Base-by-base conservation (phyloP, 2,329 filamentous ascomycete genomes). In the Aspergillus eucalypticola region DNA sequence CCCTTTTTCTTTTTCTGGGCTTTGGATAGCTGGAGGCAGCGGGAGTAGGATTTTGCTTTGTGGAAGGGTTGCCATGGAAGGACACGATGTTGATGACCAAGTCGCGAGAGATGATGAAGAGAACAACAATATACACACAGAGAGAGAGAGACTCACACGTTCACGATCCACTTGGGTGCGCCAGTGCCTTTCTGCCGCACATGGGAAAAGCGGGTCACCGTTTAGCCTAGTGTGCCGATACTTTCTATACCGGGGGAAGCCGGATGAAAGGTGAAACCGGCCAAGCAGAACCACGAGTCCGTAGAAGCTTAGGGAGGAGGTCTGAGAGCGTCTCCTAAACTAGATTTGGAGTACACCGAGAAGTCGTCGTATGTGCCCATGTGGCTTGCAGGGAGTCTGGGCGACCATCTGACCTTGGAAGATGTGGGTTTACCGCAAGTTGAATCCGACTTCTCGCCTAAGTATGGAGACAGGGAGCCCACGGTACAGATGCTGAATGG, bases 21-120 rank as follows among this genome's bases (percentile, higher is more conserved):
- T 52, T 44, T 32, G n/a, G 23, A 54, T 38, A 42, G 52, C 25
- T 8, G 32, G 32, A 29, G 17, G 23, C 23, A 15, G 25, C 38
- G 53, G 23, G 39, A 19, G 42, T 44, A 23, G 27, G 29, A 38
- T 50, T 27, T 50, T 27, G 46, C 25, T 50, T 50, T 50, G 46
- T 3, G 51, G 23, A 38, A 25, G 27, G 41, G 41, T 46, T 55
- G 53, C 29, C 6, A 46, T 46, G 53, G 39, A 55, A 15, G 23
- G 39, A 46, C 39, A 44, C 29, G 53, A 55, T 46, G 53, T 21
- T 46, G 53, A 55, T 55, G 53, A 55, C 25, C 53, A 41, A 46
- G 38, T 25, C n/a, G 52, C 15, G 39, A 54, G 38, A 17, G 46
- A 32, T 25, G 44, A 8, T 49, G 44, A 17, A 49, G 46, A 50